Conservation (phyloP, 2,329 filamentous ascomycete genomes). For the Ustilaginoidea virens region DNA sequence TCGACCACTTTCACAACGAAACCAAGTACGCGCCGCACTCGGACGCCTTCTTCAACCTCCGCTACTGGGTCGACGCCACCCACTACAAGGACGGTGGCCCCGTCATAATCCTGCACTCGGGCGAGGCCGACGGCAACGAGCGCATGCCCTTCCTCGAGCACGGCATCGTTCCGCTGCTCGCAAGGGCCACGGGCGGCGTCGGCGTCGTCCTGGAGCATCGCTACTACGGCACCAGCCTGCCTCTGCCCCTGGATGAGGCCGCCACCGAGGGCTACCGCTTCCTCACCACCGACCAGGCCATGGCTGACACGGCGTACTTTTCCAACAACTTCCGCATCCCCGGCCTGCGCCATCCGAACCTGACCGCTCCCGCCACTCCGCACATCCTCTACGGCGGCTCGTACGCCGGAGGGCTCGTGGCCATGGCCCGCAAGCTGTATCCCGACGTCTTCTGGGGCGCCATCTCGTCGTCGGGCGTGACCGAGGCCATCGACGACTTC, state of each 20-base stretch:
- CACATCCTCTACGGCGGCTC: conserved; percentile 75
- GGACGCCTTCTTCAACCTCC: conserved; percentile 48
- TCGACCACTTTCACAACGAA: conserved; percentile 79
- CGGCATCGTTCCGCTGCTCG: conserved; percentile 58
- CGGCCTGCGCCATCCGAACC: conserved; percentile 49
- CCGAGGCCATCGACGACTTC: conserved; percentile 62
- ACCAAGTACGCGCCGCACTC: conserved; percentile 63
- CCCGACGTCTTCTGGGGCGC: conserved; percentile 65
- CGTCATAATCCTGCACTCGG: conserved; percentile 60
- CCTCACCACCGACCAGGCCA: conserved; percentile 66
- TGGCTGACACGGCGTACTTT: conserved; percentile 74
- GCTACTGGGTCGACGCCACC: conserved; percentile 72
- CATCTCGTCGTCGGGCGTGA: conserved; percentile 70
- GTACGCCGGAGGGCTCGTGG: conserved; percentile 68
- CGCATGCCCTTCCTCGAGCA: conserved; percentile 60
- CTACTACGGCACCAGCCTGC: conserved; percentile 70
- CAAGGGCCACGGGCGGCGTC: conserved; percentile 55
- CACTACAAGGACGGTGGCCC: conserved; percentile 67
- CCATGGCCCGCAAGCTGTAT: conserved; percentile 61
- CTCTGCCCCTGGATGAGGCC: conserved; percentile 53
- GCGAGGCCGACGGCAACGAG: conserved; percentile 49
- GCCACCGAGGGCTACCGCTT: conserved; percentile 59
- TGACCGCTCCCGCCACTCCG: conserved; percentile 49
- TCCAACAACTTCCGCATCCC: conserved; percentile 55
- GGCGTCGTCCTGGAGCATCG: conserved; percentile 75